Base-by-base conservation (phyloP, 352 stramenopile species). In the Phytopythium boreale region DNA sequence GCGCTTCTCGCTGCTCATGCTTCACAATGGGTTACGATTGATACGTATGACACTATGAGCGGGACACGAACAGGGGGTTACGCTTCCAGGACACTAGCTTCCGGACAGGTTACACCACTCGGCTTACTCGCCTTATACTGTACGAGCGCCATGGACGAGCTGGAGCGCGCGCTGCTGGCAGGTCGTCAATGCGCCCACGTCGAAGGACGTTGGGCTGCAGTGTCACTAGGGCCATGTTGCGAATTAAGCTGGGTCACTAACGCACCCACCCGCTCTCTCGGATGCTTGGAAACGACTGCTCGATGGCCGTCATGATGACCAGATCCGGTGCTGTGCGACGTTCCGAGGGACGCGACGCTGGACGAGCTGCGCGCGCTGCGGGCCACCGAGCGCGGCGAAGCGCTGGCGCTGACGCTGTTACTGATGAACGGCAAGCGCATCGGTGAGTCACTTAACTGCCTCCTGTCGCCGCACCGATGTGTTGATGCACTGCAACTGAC, bases 1-100 rank as follows among this genome's bases (percentile, higher is more conserved):
- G 52, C 64, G 80, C 74, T 84, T 87, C 61, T 87, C 78, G 56
- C 59, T 70, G 46, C 58, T 69, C 68, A 69, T 71, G n/a, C 7
- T 50, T 31, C 17, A 22, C 41, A 46, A 46, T 46, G 41, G 41
- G 41, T 20, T 46, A 8, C 4, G n/a, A 26, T 50, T 50, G 43
- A 22, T 5, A 22, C 1, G 22, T 50, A 15, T 9, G 41, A 50
- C 43, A 17, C 43, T 50, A 26, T 50, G 20, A 5, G 43, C 20
- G 43, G n/a, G 43, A 50, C 34, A 39, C 34, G 34, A 39, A 15
- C 5, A 39, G 6, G 1, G 34, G 44, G 59, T 27, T n/a, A 61
- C 7, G 15, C 49, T 9, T 64, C 19, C 29, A 7, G 34, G 34
- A 1, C 34, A 39, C 34, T 39, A 15, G 2, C 34, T 39, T 39